phyloP scores from a whole-genome alignment of 805 yeast genomes.

The Sungouiozyma ichnusensis region DNA sequence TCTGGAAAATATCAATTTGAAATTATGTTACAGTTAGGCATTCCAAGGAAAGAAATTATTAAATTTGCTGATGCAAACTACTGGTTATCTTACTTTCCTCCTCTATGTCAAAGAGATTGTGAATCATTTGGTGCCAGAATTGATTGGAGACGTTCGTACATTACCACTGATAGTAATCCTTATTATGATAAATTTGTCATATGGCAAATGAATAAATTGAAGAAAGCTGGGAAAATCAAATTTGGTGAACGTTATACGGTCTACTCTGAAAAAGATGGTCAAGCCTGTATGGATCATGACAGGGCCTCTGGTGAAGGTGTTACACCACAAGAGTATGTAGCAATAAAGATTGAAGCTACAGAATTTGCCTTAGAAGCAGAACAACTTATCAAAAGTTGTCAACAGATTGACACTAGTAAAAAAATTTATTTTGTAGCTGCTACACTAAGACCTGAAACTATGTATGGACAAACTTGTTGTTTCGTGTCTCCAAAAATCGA shows the following conservation, averaged over 20 bases:
- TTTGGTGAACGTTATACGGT: conserved; percentile 97
- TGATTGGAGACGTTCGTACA: conserved; percentile 95
- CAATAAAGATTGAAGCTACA: conserved; percentile 73
- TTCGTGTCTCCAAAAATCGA: conserved; percentile 91
- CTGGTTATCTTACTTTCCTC: conserved; percentile 91
- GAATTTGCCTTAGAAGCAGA: conserved; percentile 41
- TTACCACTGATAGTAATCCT: conserved; percentile 91
- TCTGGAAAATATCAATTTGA: conserved; percentile 91
- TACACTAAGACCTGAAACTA: conserved; percentile 95
- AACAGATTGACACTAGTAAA: conserved; percentile 38
- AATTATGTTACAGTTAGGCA: conserved; percentile 91
- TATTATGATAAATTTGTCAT: conserved; percentile 90
- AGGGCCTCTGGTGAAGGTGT: conserved; percentile 96
- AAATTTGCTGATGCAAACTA: conserved; percentile 86
- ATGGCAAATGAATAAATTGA: conserved; percentile 92
- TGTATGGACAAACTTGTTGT: conserved; percentile 98
- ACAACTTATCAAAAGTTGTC: conserved; percentile 22
- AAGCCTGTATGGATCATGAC: conserved; percentile 99
- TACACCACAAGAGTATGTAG: conserved; percentile 91
- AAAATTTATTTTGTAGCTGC: conserved; percentile 85
- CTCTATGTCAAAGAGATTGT: conserved; percentile 73
- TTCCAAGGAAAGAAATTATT: conserved; percentile 68
- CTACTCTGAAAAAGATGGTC: conserved; percentile 96
- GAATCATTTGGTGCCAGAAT: conserved; percentile 79
- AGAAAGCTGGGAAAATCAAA: conserved; percentile 80